These are phyloP conservation scores for Acanthamoeba quina DNA, from an alignment of 208 protist species.

Conservation along the genomic window DNA sequence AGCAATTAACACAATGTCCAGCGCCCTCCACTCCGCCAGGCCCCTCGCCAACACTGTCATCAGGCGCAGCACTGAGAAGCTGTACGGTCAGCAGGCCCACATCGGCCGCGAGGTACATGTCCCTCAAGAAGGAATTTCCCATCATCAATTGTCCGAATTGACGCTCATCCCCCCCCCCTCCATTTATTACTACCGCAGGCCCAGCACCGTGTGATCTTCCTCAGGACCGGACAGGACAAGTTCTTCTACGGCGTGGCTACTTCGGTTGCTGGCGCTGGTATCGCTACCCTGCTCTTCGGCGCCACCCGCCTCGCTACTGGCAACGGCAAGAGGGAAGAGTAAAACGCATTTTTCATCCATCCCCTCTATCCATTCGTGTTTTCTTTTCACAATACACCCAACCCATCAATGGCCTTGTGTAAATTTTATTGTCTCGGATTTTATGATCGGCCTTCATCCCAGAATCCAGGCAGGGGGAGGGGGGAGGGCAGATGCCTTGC, in stretches of 20 bases:
- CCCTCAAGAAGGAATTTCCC: not conserved
- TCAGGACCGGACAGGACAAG: slow-evolving; percentile 18
- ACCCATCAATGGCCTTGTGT: not conserved
- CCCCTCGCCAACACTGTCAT: not conserved
- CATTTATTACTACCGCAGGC: not conserved
- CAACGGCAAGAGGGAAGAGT: slow-evolving; percentile 19
- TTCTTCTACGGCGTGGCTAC: slow-evolving; percentile 19
- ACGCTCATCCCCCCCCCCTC: slow-evolving; percentile 9
- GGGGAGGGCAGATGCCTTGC: not conserved
- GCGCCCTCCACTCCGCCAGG: slow-evolving; percentile 45
- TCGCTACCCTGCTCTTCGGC: not conserved
- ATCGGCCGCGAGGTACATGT: slow-evolving; percentile 4
- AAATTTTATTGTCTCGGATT: not conserved
- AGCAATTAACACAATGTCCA: not conserved
- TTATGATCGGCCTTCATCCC: not conserved
- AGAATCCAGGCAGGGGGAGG: slow-evolving; percentile 18
- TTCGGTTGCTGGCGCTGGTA: slow-evolving; percentile 14
- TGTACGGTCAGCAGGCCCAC: slow-evolving; percentile 23
- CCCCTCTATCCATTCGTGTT: not conserved
- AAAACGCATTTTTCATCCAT: slow-evolving; percentile 5
- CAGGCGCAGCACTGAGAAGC: slow-evolving; percentile 44
- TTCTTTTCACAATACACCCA: not conserved
- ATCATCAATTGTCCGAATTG: not conserved
- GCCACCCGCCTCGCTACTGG: not conserved
- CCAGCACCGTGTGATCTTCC: slow-evolving; percentile 40